Evolutionary conservation across 306 rosid species (phyloP), one percentile per base, ranked within the genome.

Genomic region (Luffa acutangula): DNA sequence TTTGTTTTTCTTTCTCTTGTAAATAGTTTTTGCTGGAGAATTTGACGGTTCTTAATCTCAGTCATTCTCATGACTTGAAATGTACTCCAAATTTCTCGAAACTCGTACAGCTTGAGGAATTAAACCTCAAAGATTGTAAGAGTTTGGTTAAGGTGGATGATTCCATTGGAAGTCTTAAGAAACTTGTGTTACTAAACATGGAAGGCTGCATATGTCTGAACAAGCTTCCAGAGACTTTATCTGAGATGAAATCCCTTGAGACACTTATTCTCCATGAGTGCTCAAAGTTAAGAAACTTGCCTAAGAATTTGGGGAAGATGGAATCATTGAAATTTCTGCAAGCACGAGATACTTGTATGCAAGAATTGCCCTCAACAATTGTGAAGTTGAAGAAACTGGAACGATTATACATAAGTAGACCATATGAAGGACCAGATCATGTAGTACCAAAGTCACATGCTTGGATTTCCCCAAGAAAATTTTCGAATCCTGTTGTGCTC

Each of bases 241-340:
- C 9, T 75, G 46, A 63, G 70, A 53, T 89, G 45, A 82, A 84
- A 13, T 77, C 83, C 18, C 6, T 89, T 20, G 25, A 72, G 59
- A 71, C 80, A 36, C 85, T 89, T 13, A 77, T 83, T 58, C 73
- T 87, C 56, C 79, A 80, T 51, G 88, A 79, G 18, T 84, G 93
- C 80, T 64, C 80, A 15, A 81, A 56, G 21, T 78, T 89, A 54
- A 37, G 4, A 37, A 37, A 4, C 39, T 37, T 37, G 39, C 39
- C 39, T 37, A 37, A 37, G 39, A 37, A 37, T 37, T 37, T 37
- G 39, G 39, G 39, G 39, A 37, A 37, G 39, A 14, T 37, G 39
- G 39, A 37, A 37, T 37, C 39, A 37, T 37, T 37, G 39, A 37
- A 2, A 37, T 37, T 37, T 37, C 39, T 37, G 2, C 3, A 37